phyloP scores from a whole-genome alignment of 2,329 filamentous ascomycete species.

The Sporothrix inflata region DNA sequence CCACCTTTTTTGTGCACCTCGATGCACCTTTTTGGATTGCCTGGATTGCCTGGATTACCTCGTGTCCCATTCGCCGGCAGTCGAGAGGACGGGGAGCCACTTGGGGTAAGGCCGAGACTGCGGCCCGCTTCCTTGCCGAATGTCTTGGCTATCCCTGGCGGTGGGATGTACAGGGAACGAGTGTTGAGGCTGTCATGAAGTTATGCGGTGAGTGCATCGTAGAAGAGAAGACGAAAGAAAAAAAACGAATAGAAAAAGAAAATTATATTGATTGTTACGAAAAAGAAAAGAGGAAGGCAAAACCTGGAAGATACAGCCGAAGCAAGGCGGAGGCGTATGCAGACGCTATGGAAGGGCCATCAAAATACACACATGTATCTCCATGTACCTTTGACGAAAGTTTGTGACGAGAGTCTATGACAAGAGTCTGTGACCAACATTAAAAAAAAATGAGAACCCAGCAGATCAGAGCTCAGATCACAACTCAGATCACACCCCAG shows the following conservation, averaged over 20 bases:
- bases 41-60: background rate
- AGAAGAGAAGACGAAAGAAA: no score
- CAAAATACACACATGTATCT: background rate
- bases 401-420: background rate
- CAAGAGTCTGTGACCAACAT: background rate
- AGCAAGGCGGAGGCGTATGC: background rate
- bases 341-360: background rate
- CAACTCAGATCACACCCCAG: background rate
- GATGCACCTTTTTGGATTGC: background rate
- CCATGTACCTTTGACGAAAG: background rate
- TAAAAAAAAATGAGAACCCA: background rate
- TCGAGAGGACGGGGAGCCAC: background rate
- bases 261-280: background rate
- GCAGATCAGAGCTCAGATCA: background rate
- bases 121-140: constrained; percentile 20
- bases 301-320: background rate
- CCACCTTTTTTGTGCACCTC: background rate
- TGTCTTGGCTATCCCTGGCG: background rate
- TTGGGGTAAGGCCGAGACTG: constrained; percentile 1
- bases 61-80: background rate
- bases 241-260: no score
- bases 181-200: background rate
- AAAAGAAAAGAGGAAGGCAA: background rate
- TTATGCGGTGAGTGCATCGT: background rate
- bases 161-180: background rate